phyloP scores from a whole-genome alignment of 768 basidiomycete genomes.

The Sporobolomyces roseus region DNA sequence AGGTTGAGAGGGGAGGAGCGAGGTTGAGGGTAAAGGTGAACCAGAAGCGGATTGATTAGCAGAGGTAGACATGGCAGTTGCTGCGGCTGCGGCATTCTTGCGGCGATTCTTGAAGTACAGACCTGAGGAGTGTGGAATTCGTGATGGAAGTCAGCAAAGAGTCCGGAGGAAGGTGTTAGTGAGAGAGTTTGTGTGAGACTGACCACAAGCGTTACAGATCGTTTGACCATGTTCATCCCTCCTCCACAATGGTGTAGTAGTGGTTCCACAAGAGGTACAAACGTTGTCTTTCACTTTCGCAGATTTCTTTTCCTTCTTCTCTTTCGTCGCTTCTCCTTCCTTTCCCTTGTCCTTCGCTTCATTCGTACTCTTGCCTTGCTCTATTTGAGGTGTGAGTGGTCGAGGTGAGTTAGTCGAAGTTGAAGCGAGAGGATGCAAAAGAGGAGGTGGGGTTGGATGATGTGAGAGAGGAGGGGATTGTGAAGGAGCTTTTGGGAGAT shows the following conservation, averaged over 20 bases:
- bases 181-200: no score
- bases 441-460: no score
- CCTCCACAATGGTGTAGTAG: conserved; percentile 76
- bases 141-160: conserved; percentile 18
- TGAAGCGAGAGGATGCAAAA: background rate
- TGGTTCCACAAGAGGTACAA: conserved; percentile 80
- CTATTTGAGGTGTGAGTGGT: background rate
- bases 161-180: no score
- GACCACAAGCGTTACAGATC: conserved; percentile 86
- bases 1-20: conserved; percentile 44
- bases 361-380: background rate
- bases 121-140: conserved; percentile 53
- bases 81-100: conserved; percentile 52
- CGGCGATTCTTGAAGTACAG: conserved; percentile 80
- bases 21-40: background rate
- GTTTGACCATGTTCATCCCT: conserved; percentile 74
- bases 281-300: conserved; percentile 27
- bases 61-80: conserved; percentile 48
- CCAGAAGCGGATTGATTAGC: conserved; percentile 34
- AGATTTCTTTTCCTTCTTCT: conserved; percentile 1
- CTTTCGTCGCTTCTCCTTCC: background rate
- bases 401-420: background rate
- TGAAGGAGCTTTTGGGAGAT: background rate
- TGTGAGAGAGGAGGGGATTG: background rate
- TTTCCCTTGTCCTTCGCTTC: background rate